phyloP scores from a whole-genome alignment of 2,329 filamentous ascomycete genomes.

The Aureobasidium sp. region DNA sequence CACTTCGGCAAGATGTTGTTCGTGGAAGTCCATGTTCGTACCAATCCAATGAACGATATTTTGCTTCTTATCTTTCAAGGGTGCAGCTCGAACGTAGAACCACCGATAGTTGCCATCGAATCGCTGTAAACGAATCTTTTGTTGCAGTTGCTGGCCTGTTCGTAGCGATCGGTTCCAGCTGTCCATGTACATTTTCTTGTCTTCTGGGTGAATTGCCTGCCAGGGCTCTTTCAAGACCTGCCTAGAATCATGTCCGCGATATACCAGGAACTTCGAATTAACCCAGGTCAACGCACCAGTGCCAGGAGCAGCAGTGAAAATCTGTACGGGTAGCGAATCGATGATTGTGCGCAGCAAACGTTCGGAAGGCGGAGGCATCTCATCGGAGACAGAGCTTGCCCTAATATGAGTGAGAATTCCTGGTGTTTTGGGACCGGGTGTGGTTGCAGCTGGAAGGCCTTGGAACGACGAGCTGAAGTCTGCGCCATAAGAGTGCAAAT shows the following conservation, averaged over 20 bases:
- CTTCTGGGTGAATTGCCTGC: slow-evolving; percentile 80
- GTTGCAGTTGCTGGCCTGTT: slow-evolving; percentile 84
- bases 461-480: slow-evolving; percentile 75
- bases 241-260: slow-evolving; percentile 73
- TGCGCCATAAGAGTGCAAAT: slow-evolving; percentile 73
- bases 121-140: slow-evolving; percentile 75
- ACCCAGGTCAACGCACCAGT: slow-evolving; percentile 92
- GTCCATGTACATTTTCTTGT: slow-evolving; percentile 69
- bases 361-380: slow-evolving; percentile 77
- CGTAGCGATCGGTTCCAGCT: slow-evolving; percentile 78
- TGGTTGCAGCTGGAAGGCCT: slow-evolving; percentile 47
- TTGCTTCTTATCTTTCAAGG: slow-evolving; percentile 70
- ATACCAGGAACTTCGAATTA: slow-evolving; percentile 87
- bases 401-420: slow-evolving; percentile 24
- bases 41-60: slow-evolving; percentile 88
- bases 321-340: slow-evolving; percentile 83
- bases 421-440: slow-evolving; percentile 16
- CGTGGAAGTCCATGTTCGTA: slow-evolving; percentile 96
- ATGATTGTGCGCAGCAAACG: slow-evolving; percentile 74
- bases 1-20: slow-evolving; percentile 85
- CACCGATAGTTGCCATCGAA: slow-evolving; percentile 88
- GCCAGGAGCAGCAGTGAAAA: slow-evolving; percentile 82
- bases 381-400: slow-evolving; percentile 34
- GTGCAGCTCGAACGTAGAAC: slow-evolving; percentile 91
- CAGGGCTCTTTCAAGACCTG: slow-evolving; percentile 79